phyloP scores from a whole-genome alignment of 352 stramenopile species.

The Phytophthora sojae region DNA sequence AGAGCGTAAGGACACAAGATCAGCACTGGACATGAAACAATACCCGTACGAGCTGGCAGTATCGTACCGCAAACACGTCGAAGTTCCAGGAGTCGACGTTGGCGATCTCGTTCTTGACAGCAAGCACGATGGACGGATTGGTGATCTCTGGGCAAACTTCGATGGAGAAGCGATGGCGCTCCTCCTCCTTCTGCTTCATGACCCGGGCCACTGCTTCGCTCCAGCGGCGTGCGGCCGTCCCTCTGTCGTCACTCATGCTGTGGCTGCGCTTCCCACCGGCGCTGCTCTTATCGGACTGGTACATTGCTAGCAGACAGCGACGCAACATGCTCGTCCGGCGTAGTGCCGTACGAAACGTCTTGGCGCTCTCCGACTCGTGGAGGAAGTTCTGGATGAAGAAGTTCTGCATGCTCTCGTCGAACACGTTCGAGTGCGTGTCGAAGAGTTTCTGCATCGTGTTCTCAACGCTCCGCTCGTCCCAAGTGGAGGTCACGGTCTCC shows the following conservation, averaged over 20 bases:
- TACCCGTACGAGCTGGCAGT: background rate
- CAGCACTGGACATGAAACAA: background rate
- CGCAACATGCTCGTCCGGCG: slow-evolving; percentile 79
- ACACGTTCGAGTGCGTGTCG: slow-evolving; percentile 80
- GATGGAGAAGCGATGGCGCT: slow-evolving; percentile 45
- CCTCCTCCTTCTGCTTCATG: slow-evolving; percentile 48
- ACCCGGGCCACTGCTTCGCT: slow-evolving; percentile 41
- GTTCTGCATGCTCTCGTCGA: slow-evolving; percentile 86
- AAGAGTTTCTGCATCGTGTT: slow-evolving; percentile 80
- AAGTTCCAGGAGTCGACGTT: slow-evolving; percentile 76
- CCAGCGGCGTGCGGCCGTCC: slow-evolving; percentile 47
- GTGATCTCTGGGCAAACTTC: slow-evolving; percentile 68
- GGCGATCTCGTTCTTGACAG: slow-evolving; percentile 61
- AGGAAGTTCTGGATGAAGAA: slow-evolving; percentile 91
- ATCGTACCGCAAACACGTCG: slow-evolving; percentile 65
- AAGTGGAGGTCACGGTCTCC: slow-evolving; percentile 48
- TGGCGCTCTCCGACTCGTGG: slow-evolving; percentile 76
- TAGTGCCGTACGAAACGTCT: slow-evolving; percentile 72
- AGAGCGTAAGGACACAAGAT: slow-evolving; percentile 7
- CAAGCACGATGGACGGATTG: slow-evolving; percentile 49
- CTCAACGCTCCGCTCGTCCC: slow-evolving; percentile 58
- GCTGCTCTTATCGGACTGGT: slow-evolving; percentile 43
- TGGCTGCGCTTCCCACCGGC: slow-evolving; percentile 31
- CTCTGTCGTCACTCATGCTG: slow-evolving; percentile 23
- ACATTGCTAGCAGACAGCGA: slow-evolving; percentile 78